Base-by-base conservation (phyloP, 805 yeast species). In the Clavispora santaluciae region DNA sequence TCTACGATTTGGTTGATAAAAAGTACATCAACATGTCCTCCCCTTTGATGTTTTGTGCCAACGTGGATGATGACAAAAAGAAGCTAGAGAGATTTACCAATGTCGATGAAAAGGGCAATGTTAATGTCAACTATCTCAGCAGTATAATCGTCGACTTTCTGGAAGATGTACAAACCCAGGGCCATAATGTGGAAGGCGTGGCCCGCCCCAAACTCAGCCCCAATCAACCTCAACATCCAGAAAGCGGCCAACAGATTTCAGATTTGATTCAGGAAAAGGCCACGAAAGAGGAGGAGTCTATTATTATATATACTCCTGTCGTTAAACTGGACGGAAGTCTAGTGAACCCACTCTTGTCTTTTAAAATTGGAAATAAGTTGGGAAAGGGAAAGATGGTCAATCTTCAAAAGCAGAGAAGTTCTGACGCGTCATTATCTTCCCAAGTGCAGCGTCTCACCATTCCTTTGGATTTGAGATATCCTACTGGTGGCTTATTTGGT, bases 401-500 rank as follows among this genome's bases (percentile, higher is more conserved):
- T 2, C 53, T 63, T 1, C 31, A 28, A 16, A 28, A 28, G 20
- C 67, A 65, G 38, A 43, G 59, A 22, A 60, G 61, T 41, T 41
- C 38, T 6, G 24, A n/a, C 2, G 34, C 13, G 13, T 31, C 34
- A 4, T 18, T 20, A 9, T 13, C 22, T 8, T 20, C 21, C 18
- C 22, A 20, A 9, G 36, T 22, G 6, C 25, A 20, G 24, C 48
- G 39, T 20, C 49, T 50, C 16, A 66, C 63, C 8, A 61, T 73
- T 6, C 83, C 83, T 1, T 65, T 57, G 42, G 68, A 72, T 25
- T 60, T 83, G 38, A 58, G 64, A 17, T 74, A 66, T 48, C 86
- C 89, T 2, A 70, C 78, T 0, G 79, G 83, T 17, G 86, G 79
- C 1, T 55, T 71, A 10, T 83, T 83, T 54, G 90, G 89, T 4